Evolutionary conservation across 768 basidiomycete genomes (phyloP).

Genomic region (Boletus huronensis): DNA sequence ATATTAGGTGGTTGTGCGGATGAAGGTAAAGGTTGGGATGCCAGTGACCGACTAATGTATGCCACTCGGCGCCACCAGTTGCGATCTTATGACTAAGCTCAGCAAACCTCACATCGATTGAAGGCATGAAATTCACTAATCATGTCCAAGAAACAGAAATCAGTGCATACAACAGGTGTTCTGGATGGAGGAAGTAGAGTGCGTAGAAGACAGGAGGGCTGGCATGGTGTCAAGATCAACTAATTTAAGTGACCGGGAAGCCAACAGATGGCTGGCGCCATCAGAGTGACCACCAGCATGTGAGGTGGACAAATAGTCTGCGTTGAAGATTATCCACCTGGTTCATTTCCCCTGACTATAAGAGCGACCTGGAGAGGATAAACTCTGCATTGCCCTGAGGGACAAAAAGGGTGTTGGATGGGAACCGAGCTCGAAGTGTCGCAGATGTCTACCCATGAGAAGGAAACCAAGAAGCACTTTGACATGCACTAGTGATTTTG

Average conservation of each 20-base stretch:
- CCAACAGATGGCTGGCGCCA: background rate
- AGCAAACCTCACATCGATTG: background rate
- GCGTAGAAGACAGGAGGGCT: background rate
- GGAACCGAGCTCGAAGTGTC: background rate
- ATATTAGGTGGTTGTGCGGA: background rate
- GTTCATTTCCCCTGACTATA: background rate
- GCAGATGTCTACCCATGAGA: constrained; percentile 14
- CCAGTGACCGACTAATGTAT: background rate
- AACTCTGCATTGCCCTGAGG: background rate
- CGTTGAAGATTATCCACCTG: background rate
- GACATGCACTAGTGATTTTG: constrained; percentile 15
- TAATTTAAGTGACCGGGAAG: background rate
- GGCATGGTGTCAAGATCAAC: background rate
- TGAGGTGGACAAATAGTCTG: background rate
- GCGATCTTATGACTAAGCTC: constrained; percentile 23
- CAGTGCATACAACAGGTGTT: background rate
- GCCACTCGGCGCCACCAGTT: background rate
- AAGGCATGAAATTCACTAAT: no score
- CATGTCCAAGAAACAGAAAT: background rate
- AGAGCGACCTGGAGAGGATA: background rate
- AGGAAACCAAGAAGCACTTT: constrained; percentile 19
- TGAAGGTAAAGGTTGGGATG: constrained; percentile 7
- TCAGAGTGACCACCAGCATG: background rate
- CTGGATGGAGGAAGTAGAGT: background rate
- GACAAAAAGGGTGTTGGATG: background rate